A percentile compares a stretch with the other conserved stretches of the same genome.
Evolutionary conservation across 1,284 basidiomycete genomes (phyloP).

Genomic region (Leccinum pachyderme): DNA sequence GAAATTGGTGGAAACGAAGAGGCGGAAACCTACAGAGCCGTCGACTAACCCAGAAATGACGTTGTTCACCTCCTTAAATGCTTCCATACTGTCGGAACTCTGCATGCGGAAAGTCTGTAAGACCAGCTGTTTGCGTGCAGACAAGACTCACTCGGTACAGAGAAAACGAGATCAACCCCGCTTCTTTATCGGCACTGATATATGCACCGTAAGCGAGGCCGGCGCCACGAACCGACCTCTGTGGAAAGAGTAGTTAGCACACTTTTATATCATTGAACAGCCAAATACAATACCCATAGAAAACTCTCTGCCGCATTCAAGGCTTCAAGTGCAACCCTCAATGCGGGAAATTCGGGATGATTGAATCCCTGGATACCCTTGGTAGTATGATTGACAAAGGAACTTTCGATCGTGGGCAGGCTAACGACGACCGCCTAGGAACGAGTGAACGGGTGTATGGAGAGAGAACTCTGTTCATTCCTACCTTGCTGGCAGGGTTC

Average conservation of each 20-base stretch:
- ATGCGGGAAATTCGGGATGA: conserved; percentile 83
- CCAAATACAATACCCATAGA: conserved; percentile 70
- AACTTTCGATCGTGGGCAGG: conserved; percentile 92
- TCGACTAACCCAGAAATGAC: conserved; percentile 77
- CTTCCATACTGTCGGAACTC: conserved; percentile 87
- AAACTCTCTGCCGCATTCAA: conserved; percentile 95
- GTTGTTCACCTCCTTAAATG: conserved; percentile 78
- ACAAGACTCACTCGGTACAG: conserved; percentile 69
- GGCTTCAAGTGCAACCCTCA: conserved; percentile 83
- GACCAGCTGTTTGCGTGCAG: not conserved
- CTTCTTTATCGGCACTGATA: conserved; percentile 77
- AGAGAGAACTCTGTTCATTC: not conserved
- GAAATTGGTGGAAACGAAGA: not conserved
- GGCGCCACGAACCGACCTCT: conserved; percentile 85
- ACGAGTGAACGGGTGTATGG: conserved; percentile 5
- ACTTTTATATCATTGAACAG: conserved; percentile 1
- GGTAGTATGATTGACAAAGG: conserved; percentile 80
- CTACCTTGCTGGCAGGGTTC: conserved; percentile 72
- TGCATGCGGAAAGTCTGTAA: conserved; percentile 32
- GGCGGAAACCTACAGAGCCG: conserved; percentile 61
- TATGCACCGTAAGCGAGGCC: conserved; percentile 94
- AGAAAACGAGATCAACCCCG: conserved; percentile 78
- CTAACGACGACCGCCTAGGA: conserved; percentile 79
- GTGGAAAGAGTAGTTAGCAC: conserved; percentile 22
- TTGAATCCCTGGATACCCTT: conserved; percentile 79